These are phyloP conservation scores for Tylopilus rubrobrunneus DNA, from an alignment of 768 basidiomycete genomes.

Conservation along the genomic window DNA sequence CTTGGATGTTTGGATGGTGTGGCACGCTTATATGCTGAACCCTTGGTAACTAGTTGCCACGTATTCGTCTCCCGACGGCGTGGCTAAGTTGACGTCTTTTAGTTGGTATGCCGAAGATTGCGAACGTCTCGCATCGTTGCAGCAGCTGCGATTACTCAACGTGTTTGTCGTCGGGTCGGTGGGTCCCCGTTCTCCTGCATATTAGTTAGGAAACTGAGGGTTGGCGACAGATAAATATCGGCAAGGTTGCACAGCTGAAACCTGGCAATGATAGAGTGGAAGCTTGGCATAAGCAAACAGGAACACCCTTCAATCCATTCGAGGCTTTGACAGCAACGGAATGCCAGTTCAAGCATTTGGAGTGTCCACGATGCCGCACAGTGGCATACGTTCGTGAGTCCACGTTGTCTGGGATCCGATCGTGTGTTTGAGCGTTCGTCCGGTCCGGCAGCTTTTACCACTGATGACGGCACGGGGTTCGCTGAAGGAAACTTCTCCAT, in stretches of 20 bases:
- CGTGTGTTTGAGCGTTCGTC: neutral
- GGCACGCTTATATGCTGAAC: slow-evolving; percentile 40
- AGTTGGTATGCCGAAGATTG: slow-evolving; percentile 35
- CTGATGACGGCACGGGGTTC: slow-evolving; percentile 42
- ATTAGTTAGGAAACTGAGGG: neutral
- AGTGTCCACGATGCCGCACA: slow-evolving; percentile 35
- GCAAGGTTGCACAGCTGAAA: slow-evolving; percentile 13
- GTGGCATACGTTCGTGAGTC: slow-evolving; percentile 32
- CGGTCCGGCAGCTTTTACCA: slow-evolving; percentile 37
- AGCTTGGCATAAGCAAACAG: slow-evolving; percentile 25
- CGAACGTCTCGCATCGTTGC: slow-evolving; percentile 25
- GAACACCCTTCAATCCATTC: slow-evolving; percentile 33
- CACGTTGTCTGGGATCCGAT: neutral
- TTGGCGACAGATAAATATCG: slow-evolving; percentile 23
- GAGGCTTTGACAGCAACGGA: slow-evolving; percentile 27
- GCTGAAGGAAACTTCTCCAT: slow-evolving; percentile 39
- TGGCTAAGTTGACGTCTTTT: neutral
- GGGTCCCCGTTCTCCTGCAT: slow-evolving; percentile 1
- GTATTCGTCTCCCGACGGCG: neutral
- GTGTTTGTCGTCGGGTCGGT: slow-evolving; percentile 29
- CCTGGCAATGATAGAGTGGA: slow-evolving; percentile 13
- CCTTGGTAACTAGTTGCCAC: slow-evolving; percentile 26
- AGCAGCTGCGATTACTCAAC: slow-evolving; percentile 26
- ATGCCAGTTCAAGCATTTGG: slow-evolving; percentile 24
- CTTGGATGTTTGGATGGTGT: slow-evolving; percentile 40